Evolutionary conservation across 257 asterid species (phyloP), one percentile per base, ranked within the genome.

Genomic region (Ilex asprella): DNA sequence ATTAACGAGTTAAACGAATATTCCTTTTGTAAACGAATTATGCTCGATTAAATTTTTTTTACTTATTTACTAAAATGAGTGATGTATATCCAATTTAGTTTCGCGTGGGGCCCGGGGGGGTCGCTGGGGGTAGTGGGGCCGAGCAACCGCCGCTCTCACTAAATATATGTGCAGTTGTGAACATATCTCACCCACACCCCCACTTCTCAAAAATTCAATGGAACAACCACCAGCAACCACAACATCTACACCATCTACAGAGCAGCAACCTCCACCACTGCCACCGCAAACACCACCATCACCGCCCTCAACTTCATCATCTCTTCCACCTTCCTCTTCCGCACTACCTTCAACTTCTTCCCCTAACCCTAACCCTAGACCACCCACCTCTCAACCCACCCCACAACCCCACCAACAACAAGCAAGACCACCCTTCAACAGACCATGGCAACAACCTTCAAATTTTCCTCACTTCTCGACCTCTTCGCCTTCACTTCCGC

Each of bases 391-490:
- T 39, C 74, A 61, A 67, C 62, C 76, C 46, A 54, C 68, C 41
- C 55, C 72, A 12, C 86, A 74, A 57, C 81, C 52, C 79, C 65
- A 31, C 81, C 80, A 2, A 35, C 59, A 55, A 30, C 85, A 78
- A 70, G 46, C 82, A 50, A 78, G 85, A 79, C 76, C 83, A 35
- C 52, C 76, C 0, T 76, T 78, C 55, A 76, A 87, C 74, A 78
- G 94, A 7, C 85, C 89, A 59, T 88, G 96, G 89, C 89, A 73
- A 58, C 84, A 59, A 39, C 72, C 81, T 16, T 21, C 82, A 5
- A 67, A 81, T 39, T 79, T 69, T 62, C 66, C 83, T 3, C 95
- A 87, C 73, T 87, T 73, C 66, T 60, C 88, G 6, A 12, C 67
- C n/a, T 52, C 75, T 7, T 35, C 78, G 46, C 44, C 66, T 82